Base-by-base conservation (phyloP, 2,329 filamentous ascomycete genomes). In the Dactylellina parvicollis region DNA sequence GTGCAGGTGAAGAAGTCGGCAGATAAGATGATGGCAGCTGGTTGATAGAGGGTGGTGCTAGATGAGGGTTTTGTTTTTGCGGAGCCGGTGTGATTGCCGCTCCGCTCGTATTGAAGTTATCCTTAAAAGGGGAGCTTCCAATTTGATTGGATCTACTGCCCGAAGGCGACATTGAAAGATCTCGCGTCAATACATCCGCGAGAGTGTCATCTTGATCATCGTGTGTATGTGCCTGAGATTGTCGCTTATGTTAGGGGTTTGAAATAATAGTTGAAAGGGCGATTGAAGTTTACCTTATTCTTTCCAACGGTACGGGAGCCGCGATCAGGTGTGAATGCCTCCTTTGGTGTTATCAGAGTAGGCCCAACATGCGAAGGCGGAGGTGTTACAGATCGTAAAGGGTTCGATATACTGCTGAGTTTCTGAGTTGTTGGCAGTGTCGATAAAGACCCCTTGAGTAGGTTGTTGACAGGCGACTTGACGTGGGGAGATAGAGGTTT, bases 11-110 rank as follows among this genome's bases (percentile, higher is more conserved):
- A 77, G 89, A 92, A 47, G 92, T 92, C 32, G 91, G 90, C 86
- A 94, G 92, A 80, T 92, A 91, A 78, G 92, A 90, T 78, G 90
- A 93, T 8, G 92, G 92, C 62, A 91, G 85, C 79, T 93, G 90
- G 3, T 90, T 88, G 4, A 91, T 94, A 78, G 90, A 92, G 0
- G 91, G 91, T 28, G 92, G 92, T 0, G 89, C 90, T 40, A 94
- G 85, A 76, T 86, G 87, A 28, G 91, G 91, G 74, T 91, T 87
- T 72, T 92, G 88, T 55, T 89, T 86, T 46, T 88, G 88, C 5
- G 91, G 90, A 7, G 90, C 89, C 0, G 90, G 90, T 0, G 90
- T 92, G 49, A 91, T 85, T 75, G 77, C 75, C 24, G 74, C 70
- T 32, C 56, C 52, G 18, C 59, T 59, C 26, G 34, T 30, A 34